A percentile compares a stretch with the other conserved stretches of the same genome.
These are phyloP conservation scores for Verbascum thapsus DNA, from an alignment of 257 asterid genomes.

Conservation along the genomic window DNA sequence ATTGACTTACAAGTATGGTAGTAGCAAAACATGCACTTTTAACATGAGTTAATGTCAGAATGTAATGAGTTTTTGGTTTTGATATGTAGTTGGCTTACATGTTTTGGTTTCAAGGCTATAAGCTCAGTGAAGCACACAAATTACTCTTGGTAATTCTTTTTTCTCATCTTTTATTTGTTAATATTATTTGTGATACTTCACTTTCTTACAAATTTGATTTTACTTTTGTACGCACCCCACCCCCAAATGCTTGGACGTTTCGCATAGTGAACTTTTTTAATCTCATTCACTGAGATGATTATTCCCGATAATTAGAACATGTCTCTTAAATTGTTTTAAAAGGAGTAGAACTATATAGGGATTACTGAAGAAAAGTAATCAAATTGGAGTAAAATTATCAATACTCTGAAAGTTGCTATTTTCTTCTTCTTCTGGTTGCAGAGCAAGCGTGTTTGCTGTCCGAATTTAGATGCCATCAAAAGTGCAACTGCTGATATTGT, in stretches of 20 bases:
- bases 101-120: slow-evolving; percentile 91
- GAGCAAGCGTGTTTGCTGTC: slow-evolving; percentile 93
- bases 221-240: too few species aligned
- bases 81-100: slow-evolving; percentile 84
- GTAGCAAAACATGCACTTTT: slow-evolving; percentile 13
- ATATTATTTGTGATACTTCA: too few species aligned
- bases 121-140: slow-evolving; percentile 64
- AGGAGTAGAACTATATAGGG: neutral
- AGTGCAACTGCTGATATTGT: slow-evolving; percentile 94
- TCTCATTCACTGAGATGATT: neutral
- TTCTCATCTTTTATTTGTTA: too few species aligned
- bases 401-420: slow-evolving; percentile 3
- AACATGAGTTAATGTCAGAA: neutral
- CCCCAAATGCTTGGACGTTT: neutral
- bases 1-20: neutral
- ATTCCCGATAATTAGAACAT: too few species aligned
- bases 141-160: slow-evolving; percentile 61
- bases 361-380: neutral
- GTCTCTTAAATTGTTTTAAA: neutral
- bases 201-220: too few species aligned
- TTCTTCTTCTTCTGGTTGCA: slow-evolving; percentile 43
- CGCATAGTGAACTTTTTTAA: neutral
- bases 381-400: neutral
- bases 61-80: slow-evolving; percentile 13
- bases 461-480: slow-evolving; percentile 83